Base-by-base conservation (phyloP, 208 protist genomes). In the Naegleria gruberi region DNA sequence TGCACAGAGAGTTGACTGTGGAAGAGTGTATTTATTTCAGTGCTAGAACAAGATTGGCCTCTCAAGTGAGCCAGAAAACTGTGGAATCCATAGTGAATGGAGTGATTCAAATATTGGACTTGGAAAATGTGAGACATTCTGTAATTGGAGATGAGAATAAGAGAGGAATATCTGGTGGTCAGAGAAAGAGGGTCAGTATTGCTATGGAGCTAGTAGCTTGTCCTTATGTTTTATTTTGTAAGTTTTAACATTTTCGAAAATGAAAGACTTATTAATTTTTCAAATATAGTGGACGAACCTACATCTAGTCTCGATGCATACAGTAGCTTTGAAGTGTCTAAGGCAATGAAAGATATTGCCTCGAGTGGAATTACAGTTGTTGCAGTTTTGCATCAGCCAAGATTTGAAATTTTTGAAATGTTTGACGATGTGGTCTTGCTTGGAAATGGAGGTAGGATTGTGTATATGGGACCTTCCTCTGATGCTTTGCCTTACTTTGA, bases 161-260 rank as follows among this genome's bases (percentile, higher is more conserved):
- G 4, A 55, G 86, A 57, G 90, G 96, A 57, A 94, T 98, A 89
- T 97, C 95, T 90, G 96, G 96, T 45, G 96, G 96, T n/a, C 96
- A 98, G 92, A 94, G 93, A 91, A 94, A 95, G 15, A 95, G 96
- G 15, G 95, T 98, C 30, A 97, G 95, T 37, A 97, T 98, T 92
- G 96, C 96, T 1, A 95, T 97, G 40, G 96, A 98, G 91, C 91
- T 98, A 23, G 92, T 98, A 82, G 95, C 96, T 15, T 96, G 96
- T 84, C 96, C 96, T 40, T 94, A 95, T 82, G 96, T 98, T 82
- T 92, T 98, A n/a, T 96, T 96, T 30, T 88, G n/a, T n/a, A n/a
- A n/a, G n/a, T n/a, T n/a, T n/a, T n/a, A n/a, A n/a, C n/a, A n/a
- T n/a, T n/a, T n/a, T n/a, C n/a, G n/a, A n/a, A n/a, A n/a, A n/a